Evolutionary conservation across 2,329 filamentous ascomycete genomes (phyloP).

Genomic region (Paraphoma chrysanthemicola): DNA sequence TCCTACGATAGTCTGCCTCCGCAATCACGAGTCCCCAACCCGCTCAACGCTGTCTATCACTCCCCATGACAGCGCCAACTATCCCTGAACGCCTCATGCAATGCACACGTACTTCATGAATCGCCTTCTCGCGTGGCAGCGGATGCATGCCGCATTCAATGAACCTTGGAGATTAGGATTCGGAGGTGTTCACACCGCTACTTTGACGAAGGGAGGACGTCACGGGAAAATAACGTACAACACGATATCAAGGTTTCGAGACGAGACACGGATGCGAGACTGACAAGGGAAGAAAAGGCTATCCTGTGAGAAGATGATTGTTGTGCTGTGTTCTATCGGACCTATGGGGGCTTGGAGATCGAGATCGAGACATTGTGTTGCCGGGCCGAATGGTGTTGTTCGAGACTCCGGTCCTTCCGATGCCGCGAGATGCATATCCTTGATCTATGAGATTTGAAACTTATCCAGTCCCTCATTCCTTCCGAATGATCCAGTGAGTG

Average conservation of each 20-base stretch:
- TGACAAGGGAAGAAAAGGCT: neutral
- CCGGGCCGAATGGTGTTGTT: neutral
- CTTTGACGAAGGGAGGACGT: conserved; percentile 18
- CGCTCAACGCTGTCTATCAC: too few relatives aligned
- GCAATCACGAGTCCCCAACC: too few relatives aligned
- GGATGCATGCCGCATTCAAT: neutral
- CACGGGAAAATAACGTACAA: neutral
- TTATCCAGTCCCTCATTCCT: too few relatives aligned
- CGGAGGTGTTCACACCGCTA: conserved; percentile 23
- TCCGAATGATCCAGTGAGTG: too few relatives aligned
- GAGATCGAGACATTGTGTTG: neutral
- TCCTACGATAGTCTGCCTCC: too few relatives aligned
- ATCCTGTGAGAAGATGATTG: neutral
- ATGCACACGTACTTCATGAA: neutral
- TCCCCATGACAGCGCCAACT: too few relatives aligned
- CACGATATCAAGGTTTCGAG: neutral
- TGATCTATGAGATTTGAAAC: neutral
- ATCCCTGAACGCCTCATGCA: neutral
- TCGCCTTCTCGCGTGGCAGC: conserved; percentile 4
- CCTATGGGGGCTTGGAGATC: neutral
- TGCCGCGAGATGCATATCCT: neutral
- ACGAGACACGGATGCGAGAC: neutral
- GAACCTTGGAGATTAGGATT: neutral
- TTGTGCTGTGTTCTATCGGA: neutral
- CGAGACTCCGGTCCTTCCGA: neutral